Evolutionary conservation across 345 rosid genomes (phyloP).

Genomic region (Streptanthus diversifolius): DNA sequence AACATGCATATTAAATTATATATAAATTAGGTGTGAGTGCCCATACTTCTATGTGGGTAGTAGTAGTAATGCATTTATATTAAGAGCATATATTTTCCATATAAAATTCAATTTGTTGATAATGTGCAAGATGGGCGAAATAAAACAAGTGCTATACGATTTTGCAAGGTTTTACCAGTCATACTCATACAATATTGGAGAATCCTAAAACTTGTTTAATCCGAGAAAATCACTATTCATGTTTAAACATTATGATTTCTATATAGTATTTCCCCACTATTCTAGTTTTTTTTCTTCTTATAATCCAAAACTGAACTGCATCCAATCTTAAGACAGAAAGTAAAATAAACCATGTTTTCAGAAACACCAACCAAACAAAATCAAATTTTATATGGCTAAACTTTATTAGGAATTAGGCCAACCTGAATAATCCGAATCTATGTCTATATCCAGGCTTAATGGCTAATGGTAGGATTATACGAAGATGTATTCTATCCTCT

Average conservation of each 20-base stretch:
- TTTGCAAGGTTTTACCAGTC: background rate
- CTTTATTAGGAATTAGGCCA: background rate
- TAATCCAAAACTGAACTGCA: background rate
- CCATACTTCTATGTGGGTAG: constrained; percentile 27
- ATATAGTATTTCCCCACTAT: background rate
- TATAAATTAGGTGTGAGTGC: constrained; percentile 10
- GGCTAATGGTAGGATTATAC: background rate
- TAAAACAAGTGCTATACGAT: background rate
- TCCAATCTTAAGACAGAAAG: background rate
- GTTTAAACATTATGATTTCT: background rate
- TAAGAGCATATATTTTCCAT: background rate
- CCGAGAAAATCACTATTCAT: background rate
- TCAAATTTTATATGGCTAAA: background rate
- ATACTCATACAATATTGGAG: background rate
- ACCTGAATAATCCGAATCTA: background rate
- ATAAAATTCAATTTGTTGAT: background rate
- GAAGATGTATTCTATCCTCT: background rate
- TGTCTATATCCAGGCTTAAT: background rate
- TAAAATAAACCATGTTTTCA: background rate
- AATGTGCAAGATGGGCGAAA: constrained; percentile 14
- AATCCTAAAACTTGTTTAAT: background rate
- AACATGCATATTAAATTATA: constrained; percentile 24
- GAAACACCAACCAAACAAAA: background rate
- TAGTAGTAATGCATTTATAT: constrained; percentile 5
- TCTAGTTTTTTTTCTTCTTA: background rate